phyloP scores from a whole-genome alignment of 805 yeast species.

The Wickerhamiella spandovensis region DNA sequence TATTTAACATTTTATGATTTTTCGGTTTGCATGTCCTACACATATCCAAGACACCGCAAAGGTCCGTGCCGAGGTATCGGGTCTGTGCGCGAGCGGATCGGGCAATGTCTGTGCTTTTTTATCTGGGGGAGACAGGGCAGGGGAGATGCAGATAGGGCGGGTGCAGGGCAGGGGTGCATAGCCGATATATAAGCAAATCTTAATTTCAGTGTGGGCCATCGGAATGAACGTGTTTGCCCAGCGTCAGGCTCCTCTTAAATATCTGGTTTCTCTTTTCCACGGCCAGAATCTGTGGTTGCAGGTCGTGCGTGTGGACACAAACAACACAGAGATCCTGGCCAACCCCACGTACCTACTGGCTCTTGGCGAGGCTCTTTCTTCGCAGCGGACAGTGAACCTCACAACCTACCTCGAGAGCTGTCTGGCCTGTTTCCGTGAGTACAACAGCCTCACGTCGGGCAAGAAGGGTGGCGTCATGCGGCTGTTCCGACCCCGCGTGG shows the following conservation, averaged over 20 bases:
- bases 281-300: slow-evolving; percentile 7
- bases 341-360: slow-evolving; percentile 7
- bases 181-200: neutral
- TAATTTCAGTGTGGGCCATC: slow-evolving; percentile 14
- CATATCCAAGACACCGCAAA: too few relatives aligned
- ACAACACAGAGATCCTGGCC: neutral
- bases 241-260: slow-evolving; percentile 7
- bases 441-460: neutral
- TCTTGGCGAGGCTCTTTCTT: slow-evolving; percentile 10
- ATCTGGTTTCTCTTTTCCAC: slow-evolving; percentile 7
- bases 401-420: neutral
- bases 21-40: too few relatives aligned
- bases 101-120: too few relatives aligned
- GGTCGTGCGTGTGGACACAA: slow-evolving; percentile 3
- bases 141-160: too few relatives aligned
- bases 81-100: too few relatives aligned
- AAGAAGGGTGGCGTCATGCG: neutral
- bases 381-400: slow-evolving; percentile 1
- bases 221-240: neutral
- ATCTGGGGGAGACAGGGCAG: too few relatives aligned
- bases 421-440: neutral
- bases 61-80: too few relatives aligned
- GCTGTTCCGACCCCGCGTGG: neutral
- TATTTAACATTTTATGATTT: too few relatives aligned
- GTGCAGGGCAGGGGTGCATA: neutral